Evolutionary conservation across 2,329 filamentous ascomycete genomes (phyloP).

Genomic region (Sporothrix protearum): DNA sequence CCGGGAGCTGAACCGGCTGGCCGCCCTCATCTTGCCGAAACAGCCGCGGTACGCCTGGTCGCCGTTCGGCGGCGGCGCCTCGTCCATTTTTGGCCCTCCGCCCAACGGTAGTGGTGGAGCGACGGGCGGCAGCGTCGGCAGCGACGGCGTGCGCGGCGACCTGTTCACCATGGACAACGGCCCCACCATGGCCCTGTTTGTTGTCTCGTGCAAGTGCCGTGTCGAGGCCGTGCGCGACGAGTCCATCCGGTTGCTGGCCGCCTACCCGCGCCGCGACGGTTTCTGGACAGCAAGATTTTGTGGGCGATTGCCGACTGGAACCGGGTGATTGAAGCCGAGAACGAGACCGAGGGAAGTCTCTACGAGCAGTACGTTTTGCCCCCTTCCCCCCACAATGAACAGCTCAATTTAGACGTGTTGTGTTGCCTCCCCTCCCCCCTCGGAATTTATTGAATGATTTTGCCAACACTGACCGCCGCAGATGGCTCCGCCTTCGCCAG

Average conservation of each 20-base stretch:
- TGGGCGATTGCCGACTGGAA: slow-evolving; percentile 41
- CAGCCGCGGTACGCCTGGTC: slow-evolving; percentile 26
- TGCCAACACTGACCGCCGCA: not conserved
- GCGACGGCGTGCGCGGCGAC: slow-evolving; percentile 32
- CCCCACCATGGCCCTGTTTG: slow-evolving; percentile 45
- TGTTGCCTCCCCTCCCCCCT: not conserved
- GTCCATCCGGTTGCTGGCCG: slow-evolving; percentile 40
- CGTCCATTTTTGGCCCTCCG: not conserved
- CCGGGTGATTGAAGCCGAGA: slow-evolving; percentile 37
- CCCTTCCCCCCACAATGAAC: not conserved
- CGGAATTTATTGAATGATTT: no score
- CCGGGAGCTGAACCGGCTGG: slow-evolving; percentile 41
- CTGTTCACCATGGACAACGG: slow-evolving; percentile 46
- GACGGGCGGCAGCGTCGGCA: not conserved
- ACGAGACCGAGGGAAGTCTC: slow-evolving; percentile 35
- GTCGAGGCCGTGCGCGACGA: slow-evolving; percentile 39
- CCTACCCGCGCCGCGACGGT: slow-evolving; percentile 44
- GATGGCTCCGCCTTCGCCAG: slow-evolving; percentile 25
- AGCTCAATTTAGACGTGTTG: no score
- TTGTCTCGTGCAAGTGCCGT: slow-evolving; percentile 42
- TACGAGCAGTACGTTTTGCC: slow-evolving; percentile 38
- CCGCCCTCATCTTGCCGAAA: slow-evolving; percentile 38
- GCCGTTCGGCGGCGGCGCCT: slow-evolving; percentile 8
- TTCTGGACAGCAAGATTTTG: slow-evolving; percentile 44
- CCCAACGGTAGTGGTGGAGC: not conserved